Evolutionary conservation across 1,139 yeast species (phyloP), one percentile per base, ranked within the genome.

Genomic region (Spathaspora jeffriesii): DNA sequence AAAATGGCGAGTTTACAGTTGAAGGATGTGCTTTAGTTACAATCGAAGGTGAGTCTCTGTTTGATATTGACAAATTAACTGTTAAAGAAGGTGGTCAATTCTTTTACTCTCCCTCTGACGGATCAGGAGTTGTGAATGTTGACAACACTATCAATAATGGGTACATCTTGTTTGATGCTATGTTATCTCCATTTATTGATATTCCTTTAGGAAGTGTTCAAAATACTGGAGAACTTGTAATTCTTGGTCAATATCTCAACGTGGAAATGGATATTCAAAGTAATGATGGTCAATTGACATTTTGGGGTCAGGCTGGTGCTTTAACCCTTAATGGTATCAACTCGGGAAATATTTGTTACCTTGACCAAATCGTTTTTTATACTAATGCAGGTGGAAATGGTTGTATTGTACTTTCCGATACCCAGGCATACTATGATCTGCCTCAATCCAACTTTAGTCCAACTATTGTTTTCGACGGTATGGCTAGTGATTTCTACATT

Each of bases 351-450:
- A 17, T 34, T 18, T 34, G 38, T 18, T 34, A 15, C 20, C 9
- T 9, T 34, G 23, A 34, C 7, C 38, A 18, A 34, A 6, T 9
- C 2, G 38, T 34, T 10, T 17, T 18, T 18, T 18, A 15, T 14
- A 6, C 20, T 34, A 17, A 17, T 10, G 14, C 23, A 15, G 38
- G 23, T 15, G 38, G 38, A 11, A 34, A 14, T 34, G 38, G 38
- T 34, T 34, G 38, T 18, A 34, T 34, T 34, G 38, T 14, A n/a
- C 38, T 34, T 34, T 34, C 38, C 18, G 38, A 34, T 7, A 18
- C 23, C 10, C 13, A 34, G 11, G 38, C 15, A 4, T 34, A 15
- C 18, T 17, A 4, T 18, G 20, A 11, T 10, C 2, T 4, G 7
- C 38, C 38, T 18, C 23, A 17, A 34, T 34, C 38, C 10, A 10